Evolutionary conservation across 2,329 filamentous ascomycete genomes (phyloP).

Genomic region (Sarocladiaceae sp.): DNA sequence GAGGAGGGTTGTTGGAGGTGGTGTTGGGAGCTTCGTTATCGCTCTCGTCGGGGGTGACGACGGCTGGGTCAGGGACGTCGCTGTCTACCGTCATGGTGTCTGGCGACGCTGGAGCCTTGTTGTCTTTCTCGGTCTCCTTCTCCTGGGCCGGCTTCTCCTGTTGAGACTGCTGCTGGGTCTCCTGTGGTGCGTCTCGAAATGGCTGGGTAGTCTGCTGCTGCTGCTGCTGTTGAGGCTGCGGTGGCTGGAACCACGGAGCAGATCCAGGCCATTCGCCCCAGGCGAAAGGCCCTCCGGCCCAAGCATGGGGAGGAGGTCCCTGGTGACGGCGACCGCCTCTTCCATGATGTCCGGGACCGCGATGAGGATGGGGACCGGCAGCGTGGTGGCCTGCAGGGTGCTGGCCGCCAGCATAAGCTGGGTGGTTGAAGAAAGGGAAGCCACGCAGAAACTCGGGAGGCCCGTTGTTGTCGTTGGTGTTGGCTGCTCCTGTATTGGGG

Average conservation of each 20-base stretch:
- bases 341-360: neutral
- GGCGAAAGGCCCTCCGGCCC: neutral
- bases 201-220: constrained; percentile 1
- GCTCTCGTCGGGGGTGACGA: constrained; percentile 10
- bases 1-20: neutral
- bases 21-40: constrained; percentile 1
- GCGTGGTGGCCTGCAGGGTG: too few species aligned
- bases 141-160: constrained; percentile 1
- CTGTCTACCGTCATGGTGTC: constrained; percentile 9
- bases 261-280: constrained; percentile 2
- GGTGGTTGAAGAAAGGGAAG: neutral
- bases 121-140: too few species aligned
- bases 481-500: neutral
- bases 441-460: constrained; percentile 5
- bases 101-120: constrained; percentile 1
- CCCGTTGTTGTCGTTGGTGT: neutral
- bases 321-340: neutral
- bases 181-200: neutral
- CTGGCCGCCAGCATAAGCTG: neutral
- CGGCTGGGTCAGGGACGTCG: constrained; percentile 9
- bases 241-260: neutral
- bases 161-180: neutral
- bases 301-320: neutral
- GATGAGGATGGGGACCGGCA: too few species aligned
- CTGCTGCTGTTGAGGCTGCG: neutral